phyloP scores from a whole-genome alignment of 495 filamentous ascomycete genomes.

The Peziza echinospora region DNA sequence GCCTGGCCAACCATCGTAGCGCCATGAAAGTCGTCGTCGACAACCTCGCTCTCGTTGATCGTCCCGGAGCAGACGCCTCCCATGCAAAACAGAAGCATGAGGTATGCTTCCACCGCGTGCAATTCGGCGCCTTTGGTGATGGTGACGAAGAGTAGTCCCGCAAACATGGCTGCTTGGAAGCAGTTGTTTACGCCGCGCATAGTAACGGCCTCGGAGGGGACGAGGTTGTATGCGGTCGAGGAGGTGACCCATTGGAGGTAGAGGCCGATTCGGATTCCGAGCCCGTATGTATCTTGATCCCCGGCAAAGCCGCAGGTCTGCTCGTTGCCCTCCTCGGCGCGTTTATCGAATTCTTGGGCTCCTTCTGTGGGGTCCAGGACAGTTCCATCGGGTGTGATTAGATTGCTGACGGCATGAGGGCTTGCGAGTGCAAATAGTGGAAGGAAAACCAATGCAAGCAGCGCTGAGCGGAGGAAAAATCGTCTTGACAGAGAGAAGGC shows the following conservation, averaged over 20 bases:
- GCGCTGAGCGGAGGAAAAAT: too few relatives aligned
- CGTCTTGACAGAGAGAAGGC: too few relatives aligned
- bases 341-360: too few relatives aligned
- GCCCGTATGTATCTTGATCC: slow-evolving; percentile 21
- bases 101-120: slow-evolving; percentile 10
- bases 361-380: too few relatives aligned
- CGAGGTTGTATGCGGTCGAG: slow-evolving; percentile 13
- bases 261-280: slow-evolving; percentile 23
- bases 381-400: too few relatives aligned
- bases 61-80: slow-evolving; percentile 4
- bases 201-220: slow-evolving; percentile 5
- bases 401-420: too few relatives aligned
- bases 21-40: not conserved
- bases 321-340: too few relatives aligned
- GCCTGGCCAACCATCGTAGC: not conserved
- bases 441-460: too few relatives aligned
- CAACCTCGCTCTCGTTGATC: not conserved
- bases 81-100: slow-evolving; percentile 12
- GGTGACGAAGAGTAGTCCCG: slow-evolving; percentile 12
- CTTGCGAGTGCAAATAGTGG: too few relatives aligned
- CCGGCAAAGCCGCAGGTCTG: slow-evolving; percentile 18
- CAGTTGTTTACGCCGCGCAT: slow-evolving; percentile 16
- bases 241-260: slow-evolving; percentile 22
- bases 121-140: slow-evolving; percentile 5
- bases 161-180: slow-evolving; percentile 14